Evolutionary conservation across 768 basidiomycete species (phyloP).

Genomic region (Xerocomus potaroensis): DNA sequence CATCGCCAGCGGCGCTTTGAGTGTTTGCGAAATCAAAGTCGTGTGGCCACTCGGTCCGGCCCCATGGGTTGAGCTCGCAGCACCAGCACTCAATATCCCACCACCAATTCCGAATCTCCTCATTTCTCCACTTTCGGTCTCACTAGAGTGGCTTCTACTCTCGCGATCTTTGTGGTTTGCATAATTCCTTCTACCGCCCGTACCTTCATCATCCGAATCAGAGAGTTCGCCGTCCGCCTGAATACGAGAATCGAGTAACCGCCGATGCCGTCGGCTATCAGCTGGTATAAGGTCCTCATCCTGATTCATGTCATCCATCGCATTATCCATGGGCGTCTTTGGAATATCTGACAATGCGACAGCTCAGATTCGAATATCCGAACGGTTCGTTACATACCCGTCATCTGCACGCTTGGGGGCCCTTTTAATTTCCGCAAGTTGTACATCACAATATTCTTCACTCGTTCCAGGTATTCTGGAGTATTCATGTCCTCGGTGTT

Average conservation of each 20-base stretch:
- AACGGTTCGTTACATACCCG: constrained; percentile 44
- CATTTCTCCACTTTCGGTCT: constrained; percentile 39
- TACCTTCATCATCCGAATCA: constrained; percentile 97
- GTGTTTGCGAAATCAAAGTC: constrained; percentile 35
- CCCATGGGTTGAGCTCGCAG: constrained; percentile 54
- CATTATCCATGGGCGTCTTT: constrained; percentile 74
- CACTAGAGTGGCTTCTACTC: constrained; percentile 40
- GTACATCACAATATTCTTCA: constrained; percentile 89
- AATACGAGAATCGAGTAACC: constrained; percentile 73
- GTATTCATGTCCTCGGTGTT: constrained; percentile 97
- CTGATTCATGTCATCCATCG: constrained; percentile 73
- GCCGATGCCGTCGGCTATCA: constrained; percentile 71
- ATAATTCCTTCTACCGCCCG: constrained; percentile 75
- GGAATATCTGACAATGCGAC: constrained; percentile 65
- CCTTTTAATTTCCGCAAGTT: constrained; percentile 82
- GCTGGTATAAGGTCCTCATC: constrained; percentile 81
- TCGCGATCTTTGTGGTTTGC: constrained; percentile 48
- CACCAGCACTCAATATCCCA: constrained; percentile 66
- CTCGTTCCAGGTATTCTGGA: constrained; percentile 86
- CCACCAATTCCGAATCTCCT: constrained; percentile 62
- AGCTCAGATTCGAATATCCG: not conserved
- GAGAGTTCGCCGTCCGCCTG: constrained; percentile 88
- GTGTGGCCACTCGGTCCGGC: constrained; percentile 73
- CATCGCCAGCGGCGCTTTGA: constrained; percentile 27
- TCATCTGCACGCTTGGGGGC: constrained; percentile 91